Conservation (phyloP, 352 stramenopile genomes). For the Stephanocyclus meneghinianus region DNA sequence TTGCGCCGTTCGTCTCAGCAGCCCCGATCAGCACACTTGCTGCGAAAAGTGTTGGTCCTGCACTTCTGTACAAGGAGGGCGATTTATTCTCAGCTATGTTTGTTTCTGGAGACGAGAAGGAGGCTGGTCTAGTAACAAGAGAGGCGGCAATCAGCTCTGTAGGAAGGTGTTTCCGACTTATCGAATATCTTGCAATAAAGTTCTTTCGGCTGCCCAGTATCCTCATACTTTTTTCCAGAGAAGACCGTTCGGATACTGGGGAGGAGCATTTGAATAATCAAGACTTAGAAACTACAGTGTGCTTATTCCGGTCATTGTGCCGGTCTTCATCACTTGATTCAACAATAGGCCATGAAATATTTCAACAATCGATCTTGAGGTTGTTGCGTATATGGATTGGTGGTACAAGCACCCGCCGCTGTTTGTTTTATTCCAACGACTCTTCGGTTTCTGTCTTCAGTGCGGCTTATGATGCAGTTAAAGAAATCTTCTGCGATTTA, state of each 20-base stretch:
- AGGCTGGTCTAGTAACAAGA: constrained; percentile 17
- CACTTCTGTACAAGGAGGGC: constrained; percentile 35
- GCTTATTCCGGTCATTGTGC: constrained; percentile 43
- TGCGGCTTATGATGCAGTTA: constrained; percentile 43
- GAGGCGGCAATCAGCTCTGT: constrained; percentile 12
- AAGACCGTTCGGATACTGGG: constrained; percentile 8
- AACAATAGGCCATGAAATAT: constrained; percentile 25
- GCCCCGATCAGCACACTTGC: constrained; percentile 24
- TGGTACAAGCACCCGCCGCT: constrained; percentile 27
- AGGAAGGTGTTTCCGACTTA: constrained; percentile 49
- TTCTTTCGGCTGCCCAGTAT: constrained; percentile 33
- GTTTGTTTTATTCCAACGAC: background rate
- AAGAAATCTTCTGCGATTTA: constrained; percentile 33
- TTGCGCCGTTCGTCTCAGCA: constrained; percentile 43
- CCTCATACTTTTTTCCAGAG: constrained; percentile 34
- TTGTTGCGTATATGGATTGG: constrained; percentile 60
- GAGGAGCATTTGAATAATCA: background rate
- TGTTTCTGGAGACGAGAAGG: constrained; percentile 19
- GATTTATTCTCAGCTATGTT: constrained; percentile 53
- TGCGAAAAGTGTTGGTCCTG: constrained; percentile 30
- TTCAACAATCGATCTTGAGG: constrained; percentile 45
- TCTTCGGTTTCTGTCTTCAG: constrained; percentile 18
- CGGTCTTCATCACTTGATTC: constrained; percentile 33
- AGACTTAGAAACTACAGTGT: constrained; percentile 15
- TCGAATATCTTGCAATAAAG: constrained; percentile 38